Evolutionary conservation across 352 stramenopile genomes (phyloP).

Genomic region (Lagenidium sp.): DNA sequence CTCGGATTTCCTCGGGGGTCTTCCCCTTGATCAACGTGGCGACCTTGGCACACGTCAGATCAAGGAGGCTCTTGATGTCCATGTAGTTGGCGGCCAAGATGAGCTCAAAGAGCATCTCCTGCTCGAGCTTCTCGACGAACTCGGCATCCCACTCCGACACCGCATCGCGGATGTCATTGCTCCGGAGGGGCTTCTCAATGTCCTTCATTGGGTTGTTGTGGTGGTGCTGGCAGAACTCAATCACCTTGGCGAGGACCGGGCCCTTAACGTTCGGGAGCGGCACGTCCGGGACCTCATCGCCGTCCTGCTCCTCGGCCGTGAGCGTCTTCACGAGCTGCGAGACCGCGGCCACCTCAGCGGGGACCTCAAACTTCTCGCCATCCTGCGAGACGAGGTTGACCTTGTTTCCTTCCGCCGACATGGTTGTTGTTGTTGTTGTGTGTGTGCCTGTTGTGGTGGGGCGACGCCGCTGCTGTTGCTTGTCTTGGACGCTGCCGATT

Average conservation of each 20-base stretch:
- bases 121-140: conserved; percentile 39
- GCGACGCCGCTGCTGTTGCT: too few species aligned
- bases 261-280: conserved; percentile 53
- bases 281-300: conserved; percentile 29
- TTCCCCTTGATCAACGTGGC: conserved; percentile 59
- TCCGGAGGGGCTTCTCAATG: conserved; percentile 54
- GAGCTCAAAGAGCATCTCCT: conserved; percentile 55
- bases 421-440: conserved; percentile 4
- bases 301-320: conserved; percentile 24
- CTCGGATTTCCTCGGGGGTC: conserved; percentile 49
- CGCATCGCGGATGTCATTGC: conserved; percentile 29
- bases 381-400: conserved; percentile 48
- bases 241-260: conserved; percentile 35
- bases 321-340: conserved; percentile 49
- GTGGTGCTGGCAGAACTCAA: conserved; percentile 54
- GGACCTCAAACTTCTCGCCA: conserved; percentile 44
- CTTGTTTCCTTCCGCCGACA: too few species aligned
- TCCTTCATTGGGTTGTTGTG: conserved; percentile 42
- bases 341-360: conserved; percentile 21
- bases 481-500: too few species aligned
- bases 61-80: conserved; percentile 57
- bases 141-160: conserved; percentile 46
- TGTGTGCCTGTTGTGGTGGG: background rate
- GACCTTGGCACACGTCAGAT: conserved; percentile 48
- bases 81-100: conserved; percentile 65